These are phyloP conservation scores for Agrocybe chaxingu DNA, from an alignment of 768 basidiomycete species.

Conservation along the genomic window DNA sequence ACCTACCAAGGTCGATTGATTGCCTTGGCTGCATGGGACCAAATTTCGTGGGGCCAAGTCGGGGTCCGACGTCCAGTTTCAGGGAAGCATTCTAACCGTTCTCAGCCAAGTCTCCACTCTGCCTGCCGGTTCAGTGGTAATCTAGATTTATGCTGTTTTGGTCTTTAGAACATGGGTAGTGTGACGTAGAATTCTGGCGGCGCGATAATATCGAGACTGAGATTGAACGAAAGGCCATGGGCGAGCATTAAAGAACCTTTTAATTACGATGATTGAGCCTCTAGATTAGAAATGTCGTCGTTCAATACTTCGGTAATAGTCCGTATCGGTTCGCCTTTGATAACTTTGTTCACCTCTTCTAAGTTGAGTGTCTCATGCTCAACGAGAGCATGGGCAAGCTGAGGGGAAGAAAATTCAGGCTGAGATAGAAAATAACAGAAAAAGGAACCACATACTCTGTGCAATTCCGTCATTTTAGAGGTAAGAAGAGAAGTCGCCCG, in stretches of 20 bases:
- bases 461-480: constrained; percentile 69
- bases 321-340: constrained; percentile 80
- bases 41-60: no score
- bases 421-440: constrained; percentile 8
- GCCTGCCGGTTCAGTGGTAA: no score
- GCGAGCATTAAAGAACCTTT: constrained; percentile 3
- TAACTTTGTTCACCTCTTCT: constrained; percentile 83
- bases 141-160: no score
- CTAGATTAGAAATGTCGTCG: constrained; percentile 44
- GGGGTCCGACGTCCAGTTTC: no score
- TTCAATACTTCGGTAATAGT: constrained; percentile 63
- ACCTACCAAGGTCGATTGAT: no score
- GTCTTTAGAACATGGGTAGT: no score
- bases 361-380: constrained; percentile 92
- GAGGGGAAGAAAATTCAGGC: constrained; percentile 6
- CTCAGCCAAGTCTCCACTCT: no score
- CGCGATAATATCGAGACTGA: constrained; percentile 1
- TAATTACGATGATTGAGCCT: constrained; percentile 22
- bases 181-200: not conserved
- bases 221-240: constrained; percentile 1
- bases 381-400: constrained; percentile 90
- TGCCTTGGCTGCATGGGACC: no score
- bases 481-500: constrained; percentile 66
- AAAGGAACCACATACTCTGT: constrained; percentile 47
- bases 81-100: no score